These are phyloP conservation scores for Erucastrum elatum DNA, from an alignment of 345 rosid species.

Conservation along the genomic window DNA sequence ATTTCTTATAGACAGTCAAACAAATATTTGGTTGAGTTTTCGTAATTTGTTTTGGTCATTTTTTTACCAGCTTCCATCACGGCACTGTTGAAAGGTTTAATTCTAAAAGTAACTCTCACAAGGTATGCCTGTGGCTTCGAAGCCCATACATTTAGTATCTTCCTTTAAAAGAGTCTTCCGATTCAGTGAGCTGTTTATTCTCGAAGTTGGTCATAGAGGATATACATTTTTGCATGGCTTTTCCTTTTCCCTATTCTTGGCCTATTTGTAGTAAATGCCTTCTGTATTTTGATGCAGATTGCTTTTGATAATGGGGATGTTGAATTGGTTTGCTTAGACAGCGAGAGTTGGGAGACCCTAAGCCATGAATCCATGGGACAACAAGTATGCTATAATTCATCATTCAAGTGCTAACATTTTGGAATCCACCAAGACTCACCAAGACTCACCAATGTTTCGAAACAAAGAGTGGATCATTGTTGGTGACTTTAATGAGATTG, in stretches of 20 bases:
- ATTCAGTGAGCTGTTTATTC: background rate
- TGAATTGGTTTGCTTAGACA: constrained; percentile 51
- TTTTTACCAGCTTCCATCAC: constrained; percentile 43
- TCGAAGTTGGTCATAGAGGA: background rate
- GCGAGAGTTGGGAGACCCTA: constrained; percentile 53
- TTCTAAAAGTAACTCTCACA: constrained; percentile 46
- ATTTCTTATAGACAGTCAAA: constrained; percentile 14
- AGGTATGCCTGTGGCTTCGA: constrained; percentile 40
- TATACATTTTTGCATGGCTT: constrained; percentile 3
- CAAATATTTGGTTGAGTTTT: background rate
- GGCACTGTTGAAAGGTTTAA: constrained; percentile 51
- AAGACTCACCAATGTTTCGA: too few species aligned
- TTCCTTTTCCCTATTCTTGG: background rate
- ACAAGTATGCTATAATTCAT: constrained; percentile 37
- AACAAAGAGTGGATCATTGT: too few species aligned
- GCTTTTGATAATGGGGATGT: constrained; percentile 52
- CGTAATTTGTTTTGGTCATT: constrained; percentile 15
- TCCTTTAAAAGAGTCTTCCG: too few species aligned
- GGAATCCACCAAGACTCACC: too few species aligned
- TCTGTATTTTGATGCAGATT: constrained; percentile 42
- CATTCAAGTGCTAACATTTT: background rate
- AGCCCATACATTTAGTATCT: background rate
- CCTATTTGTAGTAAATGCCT: background rate
- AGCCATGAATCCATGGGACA: constrained; percentile 43
- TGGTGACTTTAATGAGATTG: too few species aligned